Percentiles rank a stretch among this genome's conserved stretches.
Conservation (phyloP, 2,329 filamentous ascomycete species). For the Penicillium sp. region DNA sequence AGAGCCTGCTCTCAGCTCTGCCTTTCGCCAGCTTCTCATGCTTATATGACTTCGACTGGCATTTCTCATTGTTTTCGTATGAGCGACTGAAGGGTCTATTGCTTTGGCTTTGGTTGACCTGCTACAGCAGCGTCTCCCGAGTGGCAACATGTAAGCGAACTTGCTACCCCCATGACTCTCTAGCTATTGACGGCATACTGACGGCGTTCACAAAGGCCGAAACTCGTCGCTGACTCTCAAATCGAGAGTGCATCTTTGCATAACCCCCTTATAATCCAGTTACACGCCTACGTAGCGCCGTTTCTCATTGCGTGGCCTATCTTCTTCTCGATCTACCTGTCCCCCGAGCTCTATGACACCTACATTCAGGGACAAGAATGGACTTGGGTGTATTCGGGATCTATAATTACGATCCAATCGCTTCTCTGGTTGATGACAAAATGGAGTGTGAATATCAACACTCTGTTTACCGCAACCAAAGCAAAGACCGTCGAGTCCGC, state of each 20-base stretch:
- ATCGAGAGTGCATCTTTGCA: conserved; percentile 85
- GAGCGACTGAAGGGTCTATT: conserved; percentile 6
- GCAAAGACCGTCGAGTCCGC: conserved; percentile 70
- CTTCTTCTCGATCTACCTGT: conserved; percentile 85
- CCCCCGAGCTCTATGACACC: conserved; percentile 76
- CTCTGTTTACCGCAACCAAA: conserved; percentile 72
- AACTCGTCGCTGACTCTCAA: conserved; percentile 86
- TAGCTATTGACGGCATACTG: conserved; percentile 4
- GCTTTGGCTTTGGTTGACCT: conserved; percentile 12
- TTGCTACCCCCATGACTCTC: not conserved
- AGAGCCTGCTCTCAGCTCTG: not conserved
- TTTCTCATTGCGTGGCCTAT: conserved; percentile 88
- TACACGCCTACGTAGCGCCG: conserved; percentile 90
- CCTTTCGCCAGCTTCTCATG: not conserved
- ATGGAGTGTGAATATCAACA: conserved; percentile 88
- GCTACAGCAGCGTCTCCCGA: conserved; percentile 8
- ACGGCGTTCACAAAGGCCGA: conserved; percentile 52
- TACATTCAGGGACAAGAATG: conserved; percentile 94
- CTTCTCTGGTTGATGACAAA: conserved; percentile 93
- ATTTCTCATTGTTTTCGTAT: conserved; percentile 6
- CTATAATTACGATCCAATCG: conserved; percentile 82
- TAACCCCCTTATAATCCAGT: conserved; percentile 73
- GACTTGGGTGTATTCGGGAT: conserved; percentile 92
- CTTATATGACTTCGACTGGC: not conserved
- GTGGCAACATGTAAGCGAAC: conserved; percentile 16